Conservation (phyloP, 202 grass and related monocot genomes). For the Zoysia matrella region DNA sequence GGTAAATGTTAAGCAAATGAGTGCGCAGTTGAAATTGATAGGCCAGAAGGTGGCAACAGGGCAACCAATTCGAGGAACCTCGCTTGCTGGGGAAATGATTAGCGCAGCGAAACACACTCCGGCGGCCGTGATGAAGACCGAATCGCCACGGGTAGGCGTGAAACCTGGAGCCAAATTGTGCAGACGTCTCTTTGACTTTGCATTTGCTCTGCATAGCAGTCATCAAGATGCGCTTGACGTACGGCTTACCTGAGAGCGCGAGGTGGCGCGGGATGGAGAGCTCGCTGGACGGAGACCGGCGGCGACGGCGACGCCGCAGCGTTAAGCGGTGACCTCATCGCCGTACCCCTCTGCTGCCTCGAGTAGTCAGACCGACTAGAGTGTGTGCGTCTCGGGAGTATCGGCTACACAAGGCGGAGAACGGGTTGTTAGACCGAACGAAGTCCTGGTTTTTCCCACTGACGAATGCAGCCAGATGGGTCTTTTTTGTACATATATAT, state of each 20-base stretch:
- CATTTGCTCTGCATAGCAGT: neutral
- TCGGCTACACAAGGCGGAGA: neutral
- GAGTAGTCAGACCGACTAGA: neutral
- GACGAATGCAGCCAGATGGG: no score
- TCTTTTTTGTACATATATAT: no score
- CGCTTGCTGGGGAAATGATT: conserved; percentile 21
- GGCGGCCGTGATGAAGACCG: neutral
- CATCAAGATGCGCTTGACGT: neutral
- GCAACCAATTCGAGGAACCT: conserved; percentile 34
- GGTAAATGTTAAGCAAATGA: conserved; percentile 9
- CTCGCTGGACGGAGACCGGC: conserved; percentile 25
- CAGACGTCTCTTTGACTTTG: neutral
- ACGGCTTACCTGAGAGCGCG: conserved; percentile 36
- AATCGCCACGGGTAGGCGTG: conserved; percentile 17
- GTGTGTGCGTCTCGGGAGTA: conserved; percentile 29
- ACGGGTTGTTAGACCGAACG: no score
- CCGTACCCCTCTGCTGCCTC: neutral
- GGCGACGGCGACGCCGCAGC: conserved; percentile 39
- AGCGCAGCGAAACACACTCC: neutral
- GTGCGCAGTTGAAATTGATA: neutral
- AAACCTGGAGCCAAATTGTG: conserved; percentile 26
- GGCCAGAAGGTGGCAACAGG: neutral
- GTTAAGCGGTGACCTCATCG: conserved; percentile 57
- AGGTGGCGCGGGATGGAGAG: conserved; percentile 17
- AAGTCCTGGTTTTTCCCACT: no score